Base-by-base conservation (phyloP, 768 basidiomycete genomes). In the Mycena galopus region DNA sequence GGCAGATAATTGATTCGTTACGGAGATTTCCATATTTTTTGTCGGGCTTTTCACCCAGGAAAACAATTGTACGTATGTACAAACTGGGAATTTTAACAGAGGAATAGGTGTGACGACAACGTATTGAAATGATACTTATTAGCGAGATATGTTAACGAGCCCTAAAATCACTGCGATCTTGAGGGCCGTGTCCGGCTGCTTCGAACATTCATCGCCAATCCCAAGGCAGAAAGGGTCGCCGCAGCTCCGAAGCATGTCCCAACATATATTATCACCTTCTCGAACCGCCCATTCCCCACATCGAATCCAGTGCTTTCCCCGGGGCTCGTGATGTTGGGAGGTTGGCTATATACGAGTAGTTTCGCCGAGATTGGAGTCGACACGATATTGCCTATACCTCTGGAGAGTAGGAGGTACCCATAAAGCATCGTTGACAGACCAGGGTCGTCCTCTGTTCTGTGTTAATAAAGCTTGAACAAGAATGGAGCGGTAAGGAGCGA, bases 161-260 rank as follows among this genome's bases (percentile, higher is more conserved):
- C n/a, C n/a, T n/a, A n/a, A n/a, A n/a, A n/a, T n/a, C n/a, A n/a
- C n/a, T n/a, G n/a, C n/a, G n/a, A n/a, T n/a, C n/a, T n/a, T n/a
- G n/a, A n/a, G n/a, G n/a, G n/a, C n/a, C n/a, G n/a, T n/a, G n/a
- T n/a, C n/a, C n/a, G n/a, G n/a, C n/a, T n/a, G n/a, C n/a, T n/a
- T n/a, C n/a, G n/a, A n/a, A n/a, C n/a, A n/a, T 77, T 67, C 61
- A 73, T 65, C 23, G 33, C 61, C 79, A 80, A 82, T 2, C 81
- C 81, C 7, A 78, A 19, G 32, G 72, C 62, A 17, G 77, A 70
- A 11, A 80, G 42, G 5, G 73, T 59, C 21, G 78, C 78, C 17
- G 81, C 80, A 1, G 75, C 77, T n/a, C 80, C 81, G 64, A 82
- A 82, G 66, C 78, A 80, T 4, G 77, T 74, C 23, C 81, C 81